phyloP scores from a whole-genome alignment of 768 basidiomycete species.

The Boletellus sp. region DNA sequence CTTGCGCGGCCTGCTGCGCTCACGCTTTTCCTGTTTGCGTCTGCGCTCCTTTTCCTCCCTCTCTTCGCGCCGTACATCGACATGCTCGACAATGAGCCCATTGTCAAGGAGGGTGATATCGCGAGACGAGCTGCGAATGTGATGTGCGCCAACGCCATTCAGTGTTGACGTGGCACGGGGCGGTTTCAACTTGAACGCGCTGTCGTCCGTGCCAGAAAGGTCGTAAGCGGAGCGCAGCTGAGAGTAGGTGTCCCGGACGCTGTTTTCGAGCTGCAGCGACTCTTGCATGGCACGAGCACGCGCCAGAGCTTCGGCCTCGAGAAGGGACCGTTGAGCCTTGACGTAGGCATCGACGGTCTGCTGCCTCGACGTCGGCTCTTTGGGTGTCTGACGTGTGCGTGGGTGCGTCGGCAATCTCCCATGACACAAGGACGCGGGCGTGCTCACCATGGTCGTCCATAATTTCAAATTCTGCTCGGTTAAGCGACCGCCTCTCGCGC shows the following conservation, averaged over 20 bases:
- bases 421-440: conserved; percentile 1
- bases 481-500: conserved; percentile 62
- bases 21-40: conserved; percentile 64
- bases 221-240: conserved; percentile 80
- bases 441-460: conserved; percentile 74
- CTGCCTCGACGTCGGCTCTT: conserved; percentile 81
- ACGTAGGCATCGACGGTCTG: conserved; percentile 81
- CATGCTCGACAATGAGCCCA: conserved; percentile 85
- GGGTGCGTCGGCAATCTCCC: conserved; percentile 9
- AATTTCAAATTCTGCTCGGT: conserved; percentile 76
- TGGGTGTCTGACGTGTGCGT: conserved; percentile 64
- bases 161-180: conserved; percentile 38
- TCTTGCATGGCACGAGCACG: conserved; percentile 77
- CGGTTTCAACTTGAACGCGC: conserved; percentile 69
- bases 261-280: conserved; percentile 67
- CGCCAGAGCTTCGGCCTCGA: conserved; percentile 80
- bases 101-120: conserved; percentile 83
- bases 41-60: conserved; percentile 67
- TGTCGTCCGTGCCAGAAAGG: conserved; percentile 46
- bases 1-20: conserved; percentile 58
- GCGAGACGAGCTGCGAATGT: conserved; percentile 52
- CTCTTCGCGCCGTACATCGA: conserved; percentile 78
- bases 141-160: conserved; percentile 34
- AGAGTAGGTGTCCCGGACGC: conserved; percentile 76
- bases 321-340: conserved; percentile 70